These are phyloP conservation scores for Neurospora sp. DNA, from an alignment of 495 filamentous ascomycete species.

Conservation along the genomic window DNA sequence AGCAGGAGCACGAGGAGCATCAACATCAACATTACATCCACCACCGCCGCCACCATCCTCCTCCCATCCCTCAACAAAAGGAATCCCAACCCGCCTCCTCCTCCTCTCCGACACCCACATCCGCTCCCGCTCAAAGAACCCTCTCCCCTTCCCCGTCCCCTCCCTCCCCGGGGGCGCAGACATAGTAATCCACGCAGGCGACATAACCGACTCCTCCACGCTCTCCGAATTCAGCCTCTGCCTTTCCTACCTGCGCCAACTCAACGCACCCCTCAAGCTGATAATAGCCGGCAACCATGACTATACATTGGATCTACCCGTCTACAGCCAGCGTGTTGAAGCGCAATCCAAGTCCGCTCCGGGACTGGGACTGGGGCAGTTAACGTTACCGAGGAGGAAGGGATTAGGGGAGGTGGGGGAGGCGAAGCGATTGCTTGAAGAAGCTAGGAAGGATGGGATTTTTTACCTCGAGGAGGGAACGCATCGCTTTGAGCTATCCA, in stretches of 20 bases:
- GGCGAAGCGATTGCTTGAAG: conserved; percentile 8
- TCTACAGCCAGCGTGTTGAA: not conserved
- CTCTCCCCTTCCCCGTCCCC: conserved; percentile 1
- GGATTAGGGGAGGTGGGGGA: not conserved
- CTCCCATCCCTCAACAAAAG: too few species aligned
- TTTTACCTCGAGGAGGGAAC: conserved; percentile 58
- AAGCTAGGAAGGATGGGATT: conserved; percentile 42
- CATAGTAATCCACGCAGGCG: conserved; percentile 63
- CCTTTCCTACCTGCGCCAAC: conserved; percentile 43
- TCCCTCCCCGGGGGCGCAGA: conserved; percentile 25
- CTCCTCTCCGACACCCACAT: conserved; percentile 57
- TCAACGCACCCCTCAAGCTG: conserved; percentile 62
- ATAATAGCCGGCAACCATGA: conserved; percentile 81
- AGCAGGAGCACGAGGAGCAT: too few species aligned
- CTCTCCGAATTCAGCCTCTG: conserved; percentile 41
- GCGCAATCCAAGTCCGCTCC: not conserved
- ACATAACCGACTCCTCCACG: conserved; percentile 56
- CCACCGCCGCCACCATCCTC: too few species aligned
- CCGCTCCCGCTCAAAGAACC: conserved; percentile 8
- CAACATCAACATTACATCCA: too few species aligned
- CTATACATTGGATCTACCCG: conserved; percentile 50
- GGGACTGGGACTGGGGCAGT: not conserved
- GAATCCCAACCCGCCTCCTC: conserved; percentile 31
- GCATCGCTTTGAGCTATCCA: conserved; percentile 42
- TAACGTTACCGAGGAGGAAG: not conserved